Conservation (phyloP, 805 yeast species). For the Sungouiozyma intestinalis region DNA sequence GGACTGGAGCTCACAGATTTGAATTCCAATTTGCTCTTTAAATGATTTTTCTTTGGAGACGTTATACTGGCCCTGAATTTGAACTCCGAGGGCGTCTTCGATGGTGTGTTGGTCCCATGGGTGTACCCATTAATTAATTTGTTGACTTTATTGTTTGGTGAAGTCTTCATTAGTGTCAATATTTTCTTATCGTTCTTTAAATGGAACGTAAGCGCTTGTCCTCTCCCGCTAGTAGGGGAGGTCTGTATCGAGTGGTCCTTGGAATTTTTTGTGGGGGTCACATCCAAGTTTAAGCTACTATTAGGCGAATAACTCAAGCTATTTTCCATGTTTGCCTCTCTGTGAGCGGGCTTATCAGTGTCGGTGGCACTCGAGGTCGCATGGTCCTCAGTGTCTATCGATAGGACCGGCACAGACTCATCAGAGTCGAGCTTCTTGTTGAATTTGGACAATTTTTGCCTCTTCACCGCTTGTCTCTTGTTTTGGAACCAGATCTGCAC, state of each 20-base stretch:
- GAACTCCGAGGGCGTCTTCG: conserved; percentile 4
- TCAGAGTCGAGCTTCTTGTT: background rate
- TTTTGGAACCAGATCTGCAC: conserved; percentile 99
- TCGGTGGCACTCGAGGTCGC: background rate
- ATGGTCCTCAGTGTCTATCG: background rate
- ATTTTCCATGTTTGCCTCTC: background rate
- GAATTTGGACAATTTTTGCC: conserved; percentile 26
- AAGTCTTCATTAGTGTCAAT: conserved; percentile 22
- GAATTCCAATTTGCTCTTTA: conserved; percentile 8
- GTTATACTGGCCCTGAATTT: conserved; percentile 1
- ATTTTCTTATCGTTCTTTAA: conserved; percentile 22
- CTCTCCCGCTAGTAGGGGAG: conserved; percentile 11
- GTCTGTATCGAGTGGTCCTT: conserved; percentile 7
- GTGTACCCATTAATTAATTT: conserved; percentile 21
- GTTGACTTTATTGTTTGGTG: conserved; percentile 27
- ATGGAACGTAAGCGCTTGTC: conserved; percentile 29
- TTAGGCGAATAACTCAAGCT: background rate
- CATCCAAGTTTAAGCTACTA: background rate
- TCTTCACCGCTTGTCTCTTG: conserved; percentile 73
- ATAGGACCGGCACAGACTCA: conserved; percentile 3
- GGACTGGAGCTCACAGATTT: conserved; percentile 12
- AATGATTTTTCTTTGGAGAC: conserved; percentile 3
- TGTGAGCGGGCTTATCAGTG: background rate
- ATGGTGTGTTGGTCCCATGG: background rate
- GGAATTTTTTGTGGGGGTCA: conserved; percentile 13